These are phyloP conservation scores for Thelonectria discophora DNA, from an alignment of 2,329 filamentous ascomycete species.

Conservation along the genomic window DNA sequence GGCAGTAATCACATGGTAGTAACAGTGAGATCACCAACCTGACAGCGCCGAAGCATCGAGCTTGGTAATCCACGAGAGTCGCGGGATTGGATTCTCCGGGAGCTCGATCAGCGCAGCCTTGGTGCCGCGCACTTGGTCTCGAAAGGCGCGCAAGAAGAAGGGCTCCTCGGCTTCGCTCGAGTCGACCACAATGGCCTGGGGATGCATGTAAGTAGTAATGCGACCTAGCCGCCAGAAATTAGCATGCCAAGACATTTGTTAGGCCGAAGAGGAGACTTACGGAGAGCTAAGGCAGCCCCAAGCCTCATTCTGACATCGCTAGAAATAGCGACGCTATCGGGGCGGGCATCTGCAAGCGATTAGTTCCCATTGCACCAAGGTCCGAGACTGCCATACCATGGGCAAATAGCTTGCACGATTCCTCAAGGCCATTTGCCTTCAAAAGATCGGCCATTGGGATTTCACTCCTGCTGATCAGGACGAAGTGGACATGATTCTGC, in stretches of 20 bases:
- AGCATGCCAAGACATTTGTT: not conserved
- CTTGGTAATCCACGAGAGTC: constrained; percentile 79
- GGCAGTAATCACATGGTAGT: constrained; percentile 12
- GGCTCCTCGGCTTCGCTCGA: constrained; percentile 70
- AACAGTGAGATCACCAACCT: constrained; percentile 53
- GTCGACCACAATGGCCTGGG: constrained; percentile 80
- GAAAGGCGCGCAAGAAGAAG: constrained; percentile 71
- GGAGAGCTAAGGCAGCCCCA: constrained; percentile 70
- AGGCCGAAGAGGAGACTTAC: constrained; percentile 48
- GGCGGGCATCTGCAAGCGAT: constrained; percentile 71
- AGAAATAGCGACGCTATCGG: constrained; percentile 76
- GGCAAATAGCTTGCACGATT: constrained; percentile 71
- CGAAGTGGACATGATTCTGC: constrained; percentile 82
- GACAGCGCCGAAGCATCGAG: constrained; percentile 77
- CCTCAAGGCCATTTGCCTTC: constrained; percentile 80
- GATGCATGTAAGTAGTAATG: constrained; percentile 77
- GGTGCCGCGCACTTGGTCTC: constrained; percentile 60
- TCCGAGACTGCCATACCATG: constrained; percentile 55
- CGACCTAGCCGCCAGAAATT: constrained; percentile 57
- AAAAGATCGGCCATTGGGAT: constrained; percentile 75
- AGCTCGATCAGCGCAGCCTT: constrained; percentile 77
- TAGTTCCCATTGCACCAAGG: constrained; percentile 14
- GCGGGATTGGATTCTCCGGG: constrained; percentile 68
- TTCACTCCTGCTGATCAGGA: constrained; percentile 76
- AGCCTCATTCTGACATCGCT: constrained; percentile 74